These are phyloP conservation scores for Calycina herbarum DNA, from an alignment of 2,329 filamentous ascomycete genomes.

Conservation along the genomic window DNA sequence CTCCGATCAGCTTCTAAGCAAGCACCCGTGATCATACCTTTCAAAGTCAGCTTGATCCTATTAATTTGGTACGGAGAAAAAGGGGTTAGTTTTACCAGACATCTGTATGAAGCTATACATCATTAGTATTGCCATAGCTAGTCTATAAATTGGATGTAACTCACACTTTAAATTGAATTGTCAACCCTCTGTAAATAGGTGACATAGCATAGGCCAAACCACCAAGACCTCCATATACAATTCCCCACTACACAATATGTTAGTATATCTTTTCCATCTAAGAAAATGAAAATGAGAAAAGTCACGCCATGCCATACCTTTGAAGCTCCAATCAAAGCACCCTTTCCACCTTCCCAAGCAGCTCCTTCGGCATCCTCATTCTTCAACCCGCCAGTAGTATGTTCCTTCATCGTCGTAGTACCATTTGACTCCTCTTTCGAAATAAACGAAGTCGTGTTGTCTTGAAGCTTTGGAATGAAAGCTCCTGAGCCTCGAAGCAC, in stretches of 20 bases:
- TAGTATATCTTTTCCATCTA: neutral
- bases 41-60: slow-evolving; percentile 11
- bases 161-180: slow-evolving; percentile 77
- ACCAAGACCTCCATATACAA: slow-evolving; percentile 60
- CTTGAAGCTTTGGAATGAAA: neutral
- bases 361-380: slow-evolving; percentile 68
- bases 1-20: slow-evolving; percentile 74
- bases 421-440: neutral
- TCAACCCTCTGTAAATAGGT: slow-evolving; percentile 71
- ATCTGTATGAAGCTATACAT: slow-evolving; percentile 71
- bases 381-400: slow-evolving; percentile 56
- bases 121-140: slow-evolving; percentile 2
- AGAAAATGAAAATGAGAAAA: neutral
- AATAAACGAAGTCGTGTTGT: neutral
- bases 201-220: slow-evolving; percentile 63
- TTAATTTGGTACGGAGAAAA: neutral
- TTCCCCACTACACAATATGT: slow-evolving; percentile 56
- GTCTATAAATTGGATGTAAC: slow-evolving; percentile 40
- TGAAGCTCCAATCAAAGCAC: slow-evolving; percentile 64
- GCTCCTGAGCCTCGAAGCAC: neutral
- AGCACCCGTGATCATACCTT: slow-evolving; percentile 69
- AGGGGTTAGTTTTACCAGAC: slow-evolving; percentile 53
- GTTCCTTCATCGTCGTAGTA: slow-evolving; percentile 39
- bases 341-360: slow-evolving; percentile 69
- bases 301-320: slow-evolving; percentile 47